These are phyloP conservation scores for Mucor piriformis DNA, from an alignment of 371 early-diverging fungal genomes.

Conservation along the genomic window DNA sequence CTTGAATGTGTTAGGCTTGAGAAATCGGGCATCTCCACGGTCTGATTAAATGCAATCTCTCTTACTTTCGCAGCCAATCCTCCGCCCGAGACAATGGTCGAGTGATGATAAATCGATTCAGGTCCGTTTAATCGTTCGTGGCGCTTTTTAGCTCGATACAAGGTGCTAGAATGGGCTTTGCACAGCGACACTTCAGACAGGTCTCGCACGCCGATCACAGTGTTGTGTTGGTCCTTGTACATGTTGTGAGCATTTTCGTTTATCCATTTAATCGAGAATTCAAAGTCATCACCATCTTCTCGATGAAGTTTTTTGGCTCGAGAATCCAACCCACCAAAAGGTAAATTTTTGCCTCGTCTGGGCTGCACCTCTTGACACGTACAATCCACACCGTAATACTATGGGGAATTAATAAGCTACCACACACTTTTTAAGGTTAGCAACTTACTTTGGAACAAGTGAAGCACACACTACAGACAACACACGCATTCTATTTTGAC, in stretches of 20 bases:
- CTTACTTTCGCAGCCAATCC: slow-evolving; percentile 32
- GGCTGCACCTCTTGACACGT: slow-evolving; percentile 33
- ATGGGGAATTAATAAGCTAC: neutral
- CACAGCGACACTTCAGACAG: slow-evolving; percentile 39
- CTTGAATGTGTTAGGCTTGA: slow-evolving; percentile 20
- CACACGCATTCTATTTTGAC: slow-evolving; percentile 25
- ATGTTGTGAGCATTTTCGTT: slow-evolving; percentile 29
- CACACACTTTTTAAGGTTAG: too few species aligned
- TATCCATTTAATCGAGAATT: slow-evolving; percentile 35
- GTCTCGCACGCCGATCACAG: slow-evolving; percentile 16
- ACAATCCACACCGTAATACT: slow-evolving; percentile 39
- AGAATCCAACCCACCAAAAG: slow-evolving; percentile 34
- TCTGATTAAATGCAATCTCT: slow-evolving; percentile 19
- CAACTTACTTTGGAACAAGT: slow-evolving; percentile 29
- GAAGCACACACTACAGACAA: slow-evolving; percentile 30
- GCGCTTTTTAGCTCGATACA: slow-evolving; percentile 43
- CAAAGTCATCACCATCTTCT: slow-evolving; percentile 32
- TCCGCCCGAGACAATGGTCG: slow-evolving; percentile 13
- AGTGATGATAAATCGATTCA: neutral
- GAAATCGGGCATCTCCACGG: slow-evolving; percentile 18
- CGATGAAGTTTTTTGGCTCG: slow-evolving; percentile 35
- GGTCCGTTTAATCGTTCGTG: slow-evolving; percentile 19
- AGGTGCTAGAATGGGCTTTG: slow-evolving; percentile 39
- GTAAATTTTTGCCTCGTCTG: slow-evolving; percentile 41
- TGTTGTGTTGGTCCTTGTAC: slow-evolving; percentile 24